phyloP scores from a whole-genome alignment of 2,329 filamentous ascomycete genomes.

The Annulohypoxylon truncatum region DNA sequence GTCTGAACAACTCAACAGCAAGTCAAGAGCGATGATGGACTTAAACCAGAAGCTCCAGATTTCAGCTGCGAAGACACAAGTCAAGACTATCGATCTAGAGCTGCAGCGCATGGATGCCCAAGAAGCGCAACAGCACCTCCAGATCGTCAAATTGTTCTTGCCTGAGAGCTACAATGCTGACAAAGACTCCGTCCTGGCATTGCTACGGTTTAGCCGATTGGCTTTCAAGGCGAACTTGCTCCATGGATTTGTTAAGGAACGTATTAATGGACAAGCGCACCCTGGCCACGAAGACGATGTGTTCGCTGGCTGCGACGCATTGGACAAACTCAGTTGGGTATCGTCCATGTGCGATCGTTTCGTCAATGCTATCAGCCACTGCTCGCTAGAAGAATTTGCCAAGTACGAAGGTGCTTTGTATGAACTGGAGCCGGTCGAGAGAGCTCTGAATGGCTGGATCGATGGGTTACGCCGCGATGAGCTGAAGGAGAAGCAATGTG shows the following conservation, averaged over 20 bases:
- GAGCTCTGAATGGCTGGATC: conserved; percentile 88
- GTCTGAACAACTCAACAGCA: conserved; percentile 87
- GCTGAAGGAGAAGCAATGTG: conserved; percentile 84
- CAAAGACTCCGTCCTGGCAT: conserved; percentile 85
- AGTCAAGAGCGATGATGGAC: conserved; percentile 95
- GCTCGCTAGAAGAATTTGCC: conserved; percentile 81
- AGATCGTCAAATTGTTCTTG: conserved; percentile 89
- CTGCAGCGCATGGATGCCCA: conserved; percentile 87
- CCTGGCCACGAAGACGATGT: conserved; percentile 80
- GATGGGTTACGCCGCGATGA: conserved; percentile 86
- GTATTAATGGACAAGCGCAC: conserved; percentile 74
- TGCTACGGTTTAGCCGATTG: conserved; percentile 88
- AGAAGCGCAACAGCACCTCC: conserved; percentile 87
- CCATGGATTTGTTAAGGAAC: conserved; percentile 81
- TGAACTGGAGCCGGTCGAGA: conserved; percentile 91
- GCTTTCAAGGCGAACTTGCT: conserved; percentile 88
- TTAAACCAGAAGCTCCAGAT: conserved; percentile 93
- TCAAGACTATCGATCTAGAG: conserved; percentile 94
- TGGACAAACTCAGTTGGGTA: conserved; percentile 89
- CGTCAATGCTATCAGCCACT: conserved; percentile 81
- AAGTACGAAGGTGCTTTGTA: conserved; percentile 83
- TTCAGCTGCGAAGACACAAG: conserved; percentile 89
- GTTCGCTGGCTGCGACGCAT: conserved; percentile 81
- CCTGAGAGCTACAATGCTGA: conserved; percentile 86
- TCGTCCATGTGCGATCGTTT: conserved; percentile 86